A percentile compares a stretch with the other conserved stretches of the same genome.
These are phyloP conservation scores for Bretziella fagacearum DNA, from an alignment of 2,329 filamentous ascomycete species.

Conservation along the genomic window DNA sequence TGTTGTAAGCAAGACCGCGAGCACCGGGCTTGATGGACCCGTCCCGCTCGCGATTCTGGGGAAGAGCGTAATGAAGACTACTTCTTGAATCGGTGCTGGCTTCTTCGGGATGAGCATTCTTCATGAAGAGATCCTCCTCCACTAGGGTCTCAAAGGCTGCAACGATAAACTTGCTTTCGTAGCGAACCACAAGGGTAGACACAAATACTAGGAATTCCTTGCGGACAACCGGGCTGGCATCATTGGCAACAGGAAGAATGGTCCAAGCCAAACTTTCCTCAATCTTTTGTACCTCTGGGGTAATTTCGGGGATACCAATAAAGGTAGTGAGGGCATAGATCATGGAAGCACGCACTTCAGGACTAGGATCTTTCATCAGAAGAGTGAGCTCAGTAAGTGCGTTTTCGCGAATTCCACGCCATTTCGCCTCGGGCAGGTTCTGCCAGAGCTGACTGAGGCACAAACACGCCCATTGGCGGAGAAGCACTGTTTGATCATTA, in stretches of 20 bases:
- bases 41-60: conserved; percentile 37
- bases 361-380: conserved; percentile 68
- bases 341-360: conserved; percentile 86
- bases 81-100: conserved; percentile 36
- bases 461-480: conserved; percentile 89
- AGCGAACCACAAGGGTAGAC: conserved; percentile 76
- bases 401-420: conserved; percentile 78
- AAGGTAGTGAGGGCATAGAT: conserved; percentile 88
- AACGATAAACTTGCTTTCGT: conserved; percentile 83
- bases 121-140: conserved; percentile 59
- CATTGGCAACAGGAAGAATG: conserved; percentile 77
- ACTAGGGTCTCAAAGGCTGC: conserved; percentile 78
- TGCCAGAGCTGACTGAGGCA: conserved; percentile 92
- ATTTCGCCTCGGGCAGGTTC: conserved; percentile 82
- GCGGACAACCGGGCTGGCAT: conserved; percentile 85
- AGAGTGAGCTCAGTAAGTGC: conserved; percentile 68
- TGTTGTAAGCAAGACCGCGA: conserved; percentile 60
- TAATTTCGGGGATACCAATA: conserved; percentile 80
- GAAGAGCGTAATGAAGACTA: conserved; percentile 44
- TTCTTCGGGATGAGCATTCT: conserved; percentile 37
- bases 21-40: conserved; percentile 39
- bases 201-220: conserved; percentile 89
- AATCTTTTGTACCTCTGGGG: conserved; percentile 74
- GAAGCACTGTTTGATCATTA: conserved; percentile 71
- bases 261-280: conserved; percentile 84